These are phyloP conservation scores for Coniosporium tulheliwenetii DNA, from an alignment of 2,329 filamentous ascomycete species.

Conservation along the genomic window DNA sequence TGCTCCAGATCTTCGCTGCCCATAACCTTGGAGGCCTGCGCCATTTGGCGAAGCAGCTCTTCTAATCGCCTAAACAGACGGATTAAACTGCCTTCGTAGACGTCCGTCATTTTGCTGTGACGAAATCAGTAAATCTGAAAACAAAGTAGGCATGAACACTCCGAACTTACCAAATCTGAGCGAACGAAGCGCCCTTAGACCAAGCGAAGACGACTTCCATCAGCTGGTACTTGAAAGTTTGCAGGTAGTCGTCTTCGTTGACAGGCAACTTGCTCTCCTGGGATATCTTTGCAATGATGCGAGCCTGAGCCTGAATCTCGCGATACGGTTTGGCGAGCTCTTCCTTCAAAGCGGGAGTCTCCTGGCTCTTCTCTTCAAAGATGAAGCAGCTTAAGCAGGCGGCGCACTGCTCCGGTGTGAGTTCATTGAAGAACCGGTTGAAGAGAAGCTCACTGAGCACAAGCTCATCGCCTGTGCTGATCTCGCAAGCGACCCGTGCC, in stretches of 20 bases:
- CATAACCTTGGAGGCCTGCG: constrained; percentile 93
- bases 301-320: constrained; percentile 75
- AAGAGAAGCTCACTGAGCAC: constrained; percentile 88
- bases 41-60: constrained; percentile 88
- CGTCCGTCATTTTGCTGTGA: constrained; percentile 90
- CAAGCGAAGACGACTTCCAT: constrained; percentile 94
- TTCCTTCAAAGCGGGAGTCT: constrained; percentile 55
- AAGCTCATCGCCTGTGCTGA: constrained; percentile 90
- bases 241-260: constrained; percentile 89
- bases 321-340: constrained; percentile 74
- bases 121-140: constrained; percentile 3
- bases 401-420: constrained; percentile 75
- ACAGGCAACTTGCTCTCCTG: constrained; percentile 84
- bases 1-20: constrained; percentile 83
- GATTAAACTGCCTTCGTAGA: constrained; percentile 92
- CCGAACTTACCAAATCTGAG: constrained; percentile 74
- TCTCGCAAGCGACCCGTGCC: constrained; percentile 92
- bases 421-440: constrained; percentile 94
- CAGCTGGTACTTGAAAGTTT: constrained; percentile 80
- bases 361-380: constrained; percentile 88
- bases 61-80: constrained; percentile 90
- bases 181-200: constrained; percentile 80
- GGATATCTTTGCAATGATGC: constrained; percentile 81
- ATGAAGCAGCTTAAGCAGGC: constrained; percentile 86
- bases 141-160: constrained; percentile 1